Evolutionary conservation across 768 basidiomycete genomes (phyloP), one percentile per base, ranked within the genome.

Genomic region (Termitomyces bulborhizus): DNA sequence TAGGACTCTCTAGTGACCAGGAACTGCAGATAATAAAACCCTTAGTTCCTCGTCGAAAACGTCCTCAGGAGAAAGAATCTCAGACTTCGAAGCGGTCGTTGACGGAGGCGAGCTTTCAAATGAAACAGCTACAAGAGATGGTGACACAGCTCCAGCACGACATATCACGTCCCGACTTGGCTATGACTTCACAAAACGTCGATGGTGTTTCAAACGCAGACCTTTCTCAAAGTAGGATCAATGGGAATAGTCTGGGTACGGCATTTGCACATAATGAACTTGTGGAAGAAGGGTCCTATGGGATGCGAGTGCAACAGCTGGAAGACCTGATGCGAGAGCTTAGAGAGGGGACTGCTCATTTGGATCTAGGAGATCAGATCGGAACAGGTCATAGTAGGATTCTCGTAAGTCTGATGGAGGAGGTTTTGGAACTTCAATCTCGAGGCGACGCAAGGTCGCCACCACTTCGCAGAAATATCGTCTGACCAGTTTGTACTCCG

Each of bases 321-420:
- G 47, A 55, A 48, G 54, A 36, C 16, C 31, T 55, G 16, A 50
- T 55, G 24, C 47, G 32, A 18, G 54, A 55, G n/a, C 47, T 55
- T 11, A 49, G 32, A 55, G 54, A 18, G 16, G 47, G 41, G 6
- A 44, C 54, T 11, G n/a, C 32, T 39, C 31, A 31, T 36, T 39
- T 9, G 6, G 40, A 48, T 1, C 40, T 37, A 3, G 46, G 54
- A 6, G 54, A 55, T 37, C 36, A 41, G 40, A 46, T 55, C 7
- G 54, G 39, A 26, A 55, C 54, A 8, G 54, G 54, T 6, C 54
- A 49, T 42, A 55, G 54, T 21, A 36, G 16, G 4, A 43, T 47
- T 34, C 31, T 55, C 3, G 16, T 11, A 18, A 47, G 47, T 4
- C 21, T 55, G 29, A 43, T 55, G 41, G 47, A 55, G n/a, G 54